Percentiles rank a stretch among this genome's conserved stretches.
Evolutionary conservation across 345 rosid species (phyloP).

Genomic region (Pistacia vera): DNA sequence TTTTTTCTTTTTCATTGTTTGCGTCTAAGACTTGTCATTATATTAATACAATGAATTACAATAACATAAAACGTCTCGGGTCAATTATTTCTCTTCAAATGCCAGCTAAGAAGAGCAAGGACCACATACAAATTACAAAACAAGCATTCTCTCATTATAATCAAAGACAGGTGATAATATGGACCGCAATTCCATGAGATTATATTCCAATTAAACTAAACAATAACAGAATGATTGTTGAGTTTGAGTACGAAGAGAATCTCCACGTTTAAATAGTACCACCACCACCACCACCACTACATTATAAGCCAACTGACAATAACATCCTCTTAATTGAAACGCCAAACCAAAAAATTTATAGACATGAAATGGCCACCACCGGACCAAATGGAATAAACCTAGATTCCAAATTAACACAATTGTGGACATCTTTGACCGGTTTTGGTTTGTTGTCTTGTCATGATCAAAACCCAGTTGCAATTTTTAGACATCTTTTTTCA

Average conservation of each 20-base stretch:
- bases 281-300: too few species aligned
- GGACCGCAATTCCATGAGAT: neutral
- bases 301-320: neutral
- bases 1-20: neutral
- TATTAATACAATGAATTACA: too few species aligned
- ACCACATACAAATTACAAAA: neutral
- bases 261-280: neutral
- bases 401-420: neutral
- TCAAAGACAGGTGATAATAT: neutral
- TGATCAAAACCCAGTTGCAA: neutral
- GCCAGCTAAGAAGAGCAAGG: neutral
- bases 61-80: too few species aligned
- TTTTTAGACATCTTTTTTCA: neutral
- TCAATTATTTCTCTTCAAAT: too few species aligned
- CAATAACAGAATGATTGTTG: too few species aligned
- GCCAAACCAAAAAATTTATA: neutral
- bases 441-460: slow-evolving; percentile 15
- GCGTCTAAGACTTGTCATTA: neutral
- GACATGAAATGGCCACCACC: too few species aligned
- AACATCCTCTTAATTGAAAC: neutral
- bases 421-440: neutral
- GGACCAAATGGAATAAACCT: neutral
- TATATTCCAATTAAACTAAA: neutral
- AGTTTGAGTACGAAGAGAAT: too few species aligned
- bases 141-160: neutral